phyloP scores from a whole-genome alignment of 768 basidiomycete species.

The Sporobolomyces phaffii region DNA sequence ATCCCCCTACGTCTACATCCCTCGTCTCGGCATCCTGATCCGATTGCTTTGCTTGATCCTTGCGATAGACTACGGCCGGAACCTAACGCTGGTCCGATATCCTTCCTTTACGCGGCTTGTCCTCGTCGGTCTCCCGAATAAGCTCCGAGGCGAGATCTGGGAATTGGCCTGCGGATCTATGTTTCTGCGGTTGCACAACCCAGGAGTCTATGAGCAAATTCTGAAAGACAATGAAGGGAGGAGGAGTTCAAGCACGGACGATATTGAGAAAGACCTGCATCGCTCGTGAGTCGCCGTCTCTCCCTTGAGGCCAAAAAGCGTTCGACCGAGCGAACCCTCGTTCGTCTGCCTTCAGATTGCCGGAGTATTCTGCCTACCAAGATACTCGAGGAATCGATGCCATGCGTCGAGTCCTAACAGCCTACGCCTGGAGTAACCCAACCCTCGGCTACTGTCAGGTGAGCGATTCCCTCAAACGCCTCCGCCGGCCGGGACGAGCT shows the following conservation, averaged over 20 bases:
- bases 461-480: too few species aligned
- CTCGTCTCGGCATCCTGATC: too few species aligned
- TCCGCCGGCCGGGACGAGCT: conserved; percentile 52
- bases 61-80: conserved; percentile 74
- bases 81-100: conserved; percentile 89
- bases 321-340: too few species aligned
- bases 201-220: conserved; percentile 70
- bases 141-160: conserved; percentile 95
- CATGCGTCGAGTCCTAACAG: conserved; percentile 81
- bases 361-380: conserved; percentile 96
- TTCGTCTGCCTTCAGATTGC: too few species aligned
- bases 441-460: conserved; percentile 45
- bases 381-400: conserved; percentile 75
- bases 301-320: too few species aligned
- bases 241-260: conserved; percentile 83
- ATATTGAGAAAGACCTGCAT: conserved; percentile 97
- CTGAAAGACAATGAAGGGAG: conserved; percentile 70
- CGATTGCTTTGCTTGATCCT: too few species aligned
- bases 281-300: conserved; percentile 46
- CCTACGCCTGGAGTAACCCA: conserved; percentile 92
- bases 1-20: too few species aligned
- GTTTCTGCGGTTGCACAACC: conserved; percentile 79
- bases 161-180: conserved; percentile 91
- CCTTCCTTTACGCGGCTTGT: conserved; percentile 95
- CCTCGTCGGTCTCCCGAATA: conserved; percentile 91